phyloP scores from a whole-genome alignment of 1,139 yeast species.

The Scheffersomyces lignicola region DNA sequence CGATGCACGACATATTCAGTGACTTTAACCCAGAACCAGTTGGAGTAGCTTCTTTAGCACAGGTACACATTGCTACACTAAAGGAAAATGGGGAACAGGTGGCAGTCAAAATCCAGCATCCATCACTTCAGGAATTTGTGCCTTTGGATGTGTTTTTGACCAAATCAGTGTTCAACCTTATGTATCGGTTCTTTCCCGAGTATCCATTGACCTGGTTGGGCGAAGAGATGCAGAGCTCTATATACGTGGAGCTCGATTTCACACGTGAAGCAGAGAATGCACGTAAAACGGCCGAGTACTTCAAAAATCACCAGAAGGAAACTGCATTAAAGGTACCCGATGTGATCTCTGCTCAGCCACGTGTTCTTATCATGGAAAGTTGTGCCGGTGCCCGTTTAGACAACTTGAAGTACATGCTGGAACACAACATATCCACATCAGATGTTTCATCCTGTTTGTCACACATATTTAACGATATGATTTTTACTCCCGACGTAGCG shows the following conservation, averaged over 20 bases:
- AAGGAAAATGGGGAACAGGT: constrained; percentile 65
- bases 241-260: constrained; percentile 86
- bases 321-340: constrained; percentile 84
- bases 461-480: constrained; percentile 92
- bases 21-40: constrained; percentile 74
- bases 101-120: constrained; percentile 95
- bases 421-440: constrained; percentile 65
- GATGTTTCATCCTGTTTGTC: constrained; percentile 85
- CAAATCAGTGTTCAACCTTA: constrained; percentile 67
- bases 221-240: constrained; percentile 83
- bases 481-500: constrained; percentile 87
- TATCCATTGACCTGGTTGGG: constrained; percentile 93
- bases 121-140: constrained; percentile 80
- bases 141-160: constrained; percentile 87
- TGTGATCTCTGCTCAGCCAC: constrained; percentile 61
- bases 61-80: constrained; percentile 80
- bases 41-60: constrained; percentile 96
- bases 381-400: constrained; percentile 83
- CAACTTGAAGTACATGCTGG: constrained; percentile 62
- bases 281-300: constrained; percentile 62
- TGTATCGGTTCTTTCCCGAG: constrained; percentile 84
- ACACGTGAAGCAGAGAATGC: constrained; percentile 86
- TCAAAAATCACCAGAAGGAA: constrained; percentile 49
- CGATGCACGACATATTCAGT: constrained; percentile 63
- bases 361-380: constrained; percentile 88